Conservation (phyloP, 768 basidiomycete genomes). For the Botryobasidium botryosum region DNA sequence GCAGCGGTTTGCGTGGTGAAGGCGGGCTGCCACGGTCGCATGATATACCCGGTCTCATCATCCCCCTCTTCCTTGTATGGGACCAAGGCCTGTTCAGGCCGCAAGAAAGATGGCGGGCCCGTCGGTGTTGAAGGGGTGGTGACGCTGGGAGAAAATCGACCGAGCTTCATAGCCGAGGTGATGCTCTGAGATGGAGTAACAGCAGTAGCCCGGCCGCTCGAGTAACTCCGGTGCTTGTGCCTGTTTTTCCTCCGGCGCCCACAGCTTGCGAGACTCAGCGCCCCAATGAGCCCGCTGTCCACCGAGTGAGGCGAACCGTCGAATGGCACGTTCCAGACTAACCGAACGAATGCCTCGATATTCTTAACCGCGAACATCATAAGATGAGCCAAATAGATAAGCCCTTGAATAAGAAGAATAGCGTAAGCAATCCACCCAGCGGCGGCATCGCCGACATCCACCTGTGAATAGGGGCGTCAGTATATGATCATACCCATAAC, state of each 20-base stretch:
- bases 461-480: slow-evolving; percentile 31
- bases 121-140: slow-evolving; percentile 14
- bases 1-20: background rate
- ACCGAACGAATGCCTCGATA: slow-evolving; percentile 63
- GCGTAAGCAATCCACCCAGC: slow-evolving; percentile 91
- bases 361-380: slow-evolving; percentile 76
- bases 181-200: background rate
- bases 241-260: slow-evolving; percentile 30
- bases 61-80: slow-evolving; percentile 69
- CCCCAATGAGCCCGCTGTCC: slow-evolving; percentile 79
- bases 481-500: too few species aligned
- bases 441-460: slow-evolving; percentile 64
- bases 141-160: slow-evolving; percentile 10
- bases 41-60: slow-evolving; percentile 61
- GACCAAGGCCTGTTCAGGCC: slow-evolving; percentile 60
- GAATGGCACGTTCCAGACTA: slow-evolving; percentile 63
- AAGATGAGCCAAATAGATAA: slow-evolving; percentile 70
- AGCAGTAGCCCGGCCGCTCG: slow-evolving; percentile 16
- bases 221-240: slow-evolving; percentile 16
- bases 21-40: slow-evolving; percentile 58
- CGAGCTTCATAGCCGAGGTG: background rate
- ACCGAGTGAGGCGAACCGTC: slow-evolving; percentile 63
- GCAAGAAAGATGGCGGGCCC: slow-evolving; percentile 38
- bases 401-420: slow-evolving; percentile 58
- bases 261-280: slow-evolving; percentile 54